phyloP scores from a whole-genome alignment of 257 asterid species.

The Oldenlandia corymbosa region DNA sequence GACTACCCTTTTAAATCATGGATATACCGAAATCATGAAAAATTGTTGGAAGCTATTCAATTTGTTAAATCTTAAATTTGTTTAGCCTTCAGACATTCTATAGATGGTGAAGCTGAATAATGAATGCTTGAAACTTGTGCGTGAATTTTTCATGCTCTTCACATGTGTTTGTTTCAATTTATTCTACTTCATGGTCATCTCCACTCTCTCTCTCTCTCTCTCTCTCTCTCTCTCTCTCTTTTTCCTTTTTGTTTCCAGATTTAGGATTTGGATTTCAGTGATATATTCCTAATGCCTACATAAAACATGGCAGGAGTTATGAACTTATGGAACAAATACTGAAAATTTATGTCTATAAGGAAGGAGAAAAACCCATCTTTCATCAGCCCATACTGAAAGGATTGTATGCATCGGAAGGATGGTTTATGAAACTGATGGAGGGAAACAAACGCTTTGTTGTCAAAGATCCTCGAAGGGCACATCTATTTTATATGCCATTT shows the following conservation, averaged over 20 bases:
- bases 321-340: slow-evolving; percentile 75
- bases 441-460: slow-evolving; percentile 57
- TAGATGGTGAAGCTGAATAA: not conserved
- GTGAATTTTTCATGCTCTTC: not conserved
- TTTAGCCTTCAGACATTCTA: not conserved
- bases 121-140: not conserved
- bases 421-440: slow-evolving; percentile 97
- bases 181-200: too few relatives aligned
- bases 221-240: too few relatives aligned
- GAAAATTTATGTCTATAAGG: slow-evolving; percentile 66
- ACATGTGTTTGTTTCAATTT: not conserved
- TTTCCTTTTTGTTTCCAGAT: not conserved
- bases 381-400: slow-evolving; percentile 80
- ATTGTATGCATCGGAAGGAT: slow-evolving; percentile 86
- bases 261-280: not conserved
- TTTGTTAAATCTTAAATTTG: not conserved
- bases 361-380: slow-evolving; percentile 81
- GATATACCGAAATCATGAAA: not conserved
- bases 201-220: too few relatives aligned
- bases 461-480: slow-evolving; percentile 75
- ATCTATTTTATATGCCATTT: slow-evolving; percentile 86
- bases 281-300: not conserved
- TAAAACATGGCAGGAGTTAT: slow-evolving; percentile 57
- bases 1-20: not conserved
- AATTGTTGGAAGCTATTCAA: too few relatives aligned